These are phyloP conservation scores for Yamadazyma friedrichii DNA, from an alignment of 1,139 yeast species.

Conservation along the genomic window DNA sequence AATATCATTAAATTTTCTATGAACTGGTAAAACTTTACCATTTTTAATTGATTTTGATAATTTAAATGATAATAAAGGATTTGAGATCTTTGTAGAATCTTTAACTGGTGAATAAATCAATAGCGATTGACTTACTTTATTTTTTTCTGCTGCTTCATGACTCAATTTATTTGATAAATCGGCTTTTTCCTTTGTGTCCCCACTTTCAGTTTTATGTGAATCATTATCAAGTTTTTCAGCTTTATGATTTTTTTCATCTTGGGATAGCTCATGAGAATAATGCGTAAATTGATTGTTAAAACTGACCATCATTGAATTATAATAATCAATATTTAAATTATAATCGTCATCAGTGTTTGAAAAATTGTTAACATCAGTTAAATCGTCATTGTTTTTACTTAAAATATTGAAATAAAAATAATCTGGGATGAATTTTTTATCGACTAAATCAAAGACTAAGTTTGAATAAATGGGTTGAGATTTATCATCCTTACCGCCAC, in stretches of 20 bases:
- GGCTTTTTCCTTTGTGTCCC: background rate
- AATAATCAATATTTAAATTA: slow-evolving; percentile 30
- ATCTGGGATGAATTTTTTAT: slow-evolving; percentile 36
- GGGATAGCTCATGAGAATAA: slow-evolving; percentile 8
- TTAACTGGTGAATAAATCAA: slow-evolving; percentile 36
- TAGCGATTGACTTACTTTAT: slow-evolving; percentile 29
- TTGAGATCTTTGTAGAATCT: slow-evolving; percentile 19
- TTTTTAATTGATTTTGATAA: slow-evolving; percentile 33
- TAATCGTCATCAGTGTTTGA: slow-evolving; percentile 20
- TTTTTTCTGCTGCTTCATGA: background rate
- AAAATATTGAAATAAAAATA: slow-evolving; percentile 5
- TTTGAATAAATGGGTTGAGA: slow-evolving; percentile 43
- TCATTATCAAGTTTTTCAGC: background rate
- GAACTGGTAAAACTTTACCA: slow-evolving; percentile 33
- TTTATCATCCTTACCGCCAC: slow-evolving; percentile 57
- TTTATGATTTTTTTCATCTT: background rate
- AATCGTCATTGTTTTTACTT: background rate
- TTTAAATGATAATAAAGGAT: slow-evolving; percentile 38
- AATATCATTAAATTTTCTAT: slow-evolving; percentile 17
- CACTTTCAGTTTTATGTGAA: background rate
- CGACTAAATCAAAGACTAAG: slow-evolving; percentile 53
- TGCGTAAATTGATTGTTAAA: slow-evolving; percentile 30
- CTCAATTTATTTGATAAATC: background rate
- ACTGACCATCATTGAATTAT: slow-evolving; percentile 32
- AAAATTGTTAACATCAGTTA: slow-evolving; percentile 14